phyloP scores from a whole-genome alignment of 1,139 yeast genomes.

The Hyphopichia khmerensis region DNA sequence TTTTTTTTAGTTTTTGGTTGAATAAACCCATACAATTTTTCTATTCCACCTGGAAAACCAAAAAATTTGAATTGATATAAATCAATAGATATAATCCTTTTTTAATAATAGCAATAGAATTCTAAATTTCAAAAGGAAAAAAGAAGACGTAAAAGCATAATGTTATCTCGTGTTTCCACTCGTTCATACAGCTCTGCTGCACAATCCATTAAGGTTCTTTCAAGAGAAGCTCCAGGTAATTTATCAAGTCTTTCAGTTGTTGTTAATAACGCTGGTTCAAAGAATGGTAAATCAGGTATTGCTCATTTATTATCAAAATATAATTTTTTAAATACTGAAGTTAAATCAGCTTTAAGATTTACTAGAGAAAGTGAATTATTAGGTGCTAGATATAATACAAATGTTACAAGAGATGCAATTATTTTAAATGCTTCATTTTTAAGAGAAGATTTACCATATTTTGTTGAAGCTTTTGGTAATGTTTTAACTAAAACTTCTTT shows the following conservation, averaged over 20 bases:
- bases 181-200: slow-evolving; percentile 53
- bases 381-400: slow-evolving; percentile 76
- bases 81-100: too few species aligned
- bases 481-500: slow-evolving; percentile 70
- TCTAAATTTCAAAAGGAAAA: too few species aligned
- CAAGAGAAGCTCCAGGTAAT: slow-evolving; percentile 57
- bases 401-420: slow-evolving; percentile 81
- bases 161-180: slow-evolving; percentile 45
- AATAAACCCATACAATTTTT: too few species aligned
- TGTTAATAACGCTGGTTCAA: slow-evolving; percentile 80
- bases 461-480: slow-evolving; percentile 81
- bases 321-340: slow-evolving; percentile 78
- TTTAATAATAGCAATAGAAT: too few species aligned
- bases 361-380: slow-evolving; percentile 93
- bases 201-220: slow-evolving; percentile 40
- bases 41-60: too few species aligned
- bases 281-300: slow-evolving; percentile 75
- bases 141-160: slow-evolving; percentile 13
- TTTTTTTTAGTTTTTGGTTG: too few species aligned
- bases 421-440: slow-evolving; percentile 79
- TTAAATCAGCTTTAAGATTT: slow-evolving; percentile 87
- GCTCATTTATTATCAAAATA: slow-evolving; percentile 85
- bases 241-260: slow-evolving; percentile 70
- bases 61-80: too few species aligned
- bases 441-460: slow-evolving; percentile 87